These are phyloP conservation scores for Tetrapyrgos nigripes DNA, from an alignment of 1,284 basidiomycete species.

Conservation along the genomic window DNA sequence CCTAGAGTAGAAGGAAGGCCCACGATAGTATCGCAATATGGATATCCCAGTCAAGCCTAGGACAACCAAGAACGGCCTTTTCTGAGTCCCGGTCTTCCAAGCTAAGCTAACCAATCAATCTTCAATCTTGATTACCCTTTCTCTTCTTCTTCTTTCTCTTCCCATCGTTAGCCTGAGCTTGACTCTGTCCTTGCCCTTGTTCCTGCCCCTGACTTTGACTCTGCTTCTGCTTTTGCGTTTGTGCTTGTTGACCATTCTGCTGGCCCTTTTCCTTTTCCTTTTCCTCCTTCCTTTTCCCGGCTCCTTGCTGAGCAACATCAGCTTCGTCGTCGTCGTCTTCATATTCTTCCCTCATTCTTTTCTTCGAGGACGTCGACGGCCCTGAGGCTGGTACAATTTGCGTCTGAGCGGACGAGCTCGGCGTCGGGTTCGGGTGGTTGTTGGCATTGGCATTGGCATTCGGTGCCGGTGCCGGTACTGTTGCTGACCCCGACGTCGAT, in stretches of 20 bases:
- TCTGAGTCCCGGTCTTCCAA: too few relatives aligned
- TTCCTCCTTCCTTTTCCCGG: neutral
- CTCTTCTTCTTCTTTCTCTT: neutral
- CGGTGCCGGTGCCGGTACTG: neutral
- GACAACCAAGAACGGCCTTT: too few relatives aligned
- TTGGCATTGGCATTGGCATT: neutral
- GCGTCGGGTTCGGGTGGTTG: neutral
- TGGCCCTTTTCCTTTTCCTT: slow-evolving; percentile 3
- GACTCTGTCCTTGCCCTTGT: too few relatives aligned
- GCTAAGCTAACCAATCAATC: neutral
- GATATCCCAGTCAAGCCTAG: too few relatives aligned
- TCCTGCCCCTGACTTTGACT: too few relatives aligned
- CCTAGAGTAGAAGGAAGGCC: too few relatives aligned
- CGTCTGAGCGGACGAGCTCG: too few relatives aligned
- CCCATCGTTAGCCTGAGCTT: neutral
- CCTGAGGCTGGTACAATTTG: too few relatives aligned
- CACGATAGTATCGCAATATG: too few relatives aligned
- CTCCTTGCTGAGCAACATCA: neutral
- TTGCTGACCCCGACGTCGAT: neutral
- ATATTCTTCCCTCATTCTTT: slow-evolving; percentile 3
- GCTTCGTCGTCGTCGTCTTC: neutral
- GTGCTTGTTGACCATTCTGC: neutral
- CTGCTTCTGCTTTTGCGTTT: too few relatives aligned
- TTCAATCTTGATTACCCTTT: neutral
- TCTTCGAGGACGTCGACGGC: neutral